A percentile compares a stretch with the other conserved stretches of the same genome.
Conservation (phyloP, 73 alveolate genomes). For the Urostyla sp. region DNA sequence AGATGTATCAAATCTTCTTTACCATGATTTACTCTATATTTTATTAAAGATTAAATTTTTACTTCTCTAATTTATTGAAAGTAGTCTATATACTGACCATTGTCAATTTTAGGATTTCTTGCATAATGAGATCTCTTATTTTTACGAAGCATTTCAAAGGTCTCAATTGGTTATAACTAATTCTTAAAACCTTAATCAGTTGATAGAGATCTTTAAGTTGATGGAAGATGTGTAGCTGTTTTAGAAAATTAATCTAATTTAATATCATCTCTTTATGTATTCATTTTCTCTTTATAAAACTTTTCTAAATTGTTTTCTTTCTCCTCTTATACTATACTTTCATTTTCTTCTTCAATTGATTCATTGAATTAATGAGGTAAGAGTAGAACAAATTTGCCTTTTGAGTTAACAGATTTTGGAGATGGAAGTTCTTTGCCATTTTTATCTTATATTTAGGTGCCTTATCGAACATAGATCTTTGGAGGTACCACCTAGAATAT, state of each 20-base stretch:
- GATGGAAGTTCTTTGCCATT: conserved; percentile 41
- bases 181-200: too few relatives aligned
- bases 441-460: conserved; percentile 32
- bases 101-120: background rate
- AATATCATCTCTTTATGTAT: background rate
- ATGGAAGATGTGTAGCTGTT: too few relatives aligned
- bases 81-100: conserved; percentile 17
- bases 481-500: conserved; percentile 3
- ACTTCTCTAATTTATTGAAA: conserved; percentile 37
- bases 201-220: too few relatives aligned
- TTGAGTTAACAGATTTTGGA: conserved; percentile 41
- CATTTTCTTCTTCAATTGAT: conserved; percentile 12
- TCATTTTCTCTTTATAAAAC: background rate
- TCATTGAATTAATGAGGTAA: conserved; percentile 18
- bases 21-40: conserved; percentile 39
- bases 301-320: background rate
- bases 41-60: background rate
- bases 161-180: too few relatives aligned
- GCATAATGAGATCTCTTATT: too few relatives aligned
- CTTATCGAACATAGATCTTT: conserved; percentile 26
- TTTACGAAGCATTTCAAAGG: too few relatives aligned
- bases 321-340: background rate
- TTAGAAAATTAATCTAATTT: background rate
- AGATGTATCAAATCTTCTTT: conserved; percentile 36
- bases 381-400: conserved; percentile 20